phyloP scores from a whole-genome alignment of 225 moss, liverwort and hornwort species.

The Pseudoscleropodium purum region DNA sequence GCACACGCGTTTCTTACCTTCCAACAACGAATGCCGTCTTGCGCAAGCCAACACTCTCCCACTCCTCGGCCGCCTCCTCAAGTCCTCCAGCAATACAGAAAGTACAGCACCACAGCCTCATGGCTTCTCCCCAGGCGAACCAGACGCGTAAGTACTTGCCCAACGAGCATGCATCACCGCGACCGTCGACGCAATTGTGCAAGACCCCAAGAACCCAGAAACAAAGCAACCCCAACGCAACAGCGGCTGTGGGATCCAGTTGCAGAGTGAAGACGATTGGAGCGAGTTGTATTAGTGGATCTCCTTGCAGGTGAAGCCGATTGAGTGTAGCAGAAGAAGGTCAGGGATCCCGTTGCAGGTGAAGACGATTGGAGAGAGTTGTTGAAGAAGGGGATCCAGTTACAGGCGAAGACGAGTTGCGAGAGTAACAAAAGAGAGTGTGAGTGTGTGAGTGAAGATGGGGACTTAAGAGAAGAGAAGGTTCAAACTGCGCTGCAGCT shows the following conservation, averaged over 20 bases:
- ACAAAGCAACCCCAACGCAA: neutral
- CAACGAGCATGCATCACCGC: neutral
- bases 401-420: neutral
- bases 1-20: neutral
- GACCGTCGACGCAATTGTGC: neutral
- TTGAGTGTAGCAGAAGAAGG: neutral
- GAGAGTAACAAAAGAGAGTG: neutral
- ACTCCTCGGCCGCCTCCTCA: neutral
- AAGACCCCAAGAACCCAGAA: neutral
- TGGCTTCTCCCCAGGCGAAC: neutral
- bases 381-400: neutral
- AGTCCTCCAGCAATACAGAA: conserved; percentile 2
- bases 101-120: conserved; percentile 13
- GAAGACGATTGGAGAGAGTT: neutral
- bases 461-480: too few species aligned
- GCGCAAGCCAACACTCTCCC: neutral
- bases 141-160: neutral
- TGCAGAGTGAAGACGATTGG: neutral
- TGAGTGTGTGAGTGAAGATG: neutral
- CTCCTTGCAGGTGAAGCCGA: neutral
- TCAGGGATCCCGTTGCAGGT: neutral
- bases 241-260: neutral
- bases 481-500: neutral
- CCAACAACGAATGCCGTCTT: conserved; percentile 2
- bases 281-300: too few species aligned